Percentiles rank a stretch among this genome's conserved stretches.
These are phyloP conservation scores for Dalbergia cochinchinensis DNA, from an alignment of 306 rosid species.

Conservation along the genomic window DNA sequence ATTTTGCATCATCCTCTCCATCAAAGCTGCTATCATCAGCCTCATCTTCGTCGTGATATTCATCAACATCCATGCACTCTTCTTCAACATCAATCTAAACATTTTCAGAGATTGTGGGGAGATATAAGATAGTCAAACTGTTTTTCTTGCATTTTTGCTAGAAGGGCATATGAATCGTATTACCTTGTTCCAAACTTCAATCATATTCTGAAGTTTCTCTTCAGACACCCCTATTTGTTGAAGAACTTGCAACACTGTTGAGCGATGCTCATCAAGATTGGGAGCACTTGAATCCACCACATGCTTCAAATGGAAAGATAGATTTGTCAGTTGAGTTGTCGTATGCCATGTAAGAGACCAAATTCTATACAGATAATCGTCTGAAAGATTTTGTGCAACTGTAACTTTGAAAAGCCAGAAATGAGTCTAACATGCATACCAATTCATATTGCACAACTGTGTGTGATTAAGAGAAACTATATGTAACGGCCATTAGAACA, in stretches of 20 bases:
- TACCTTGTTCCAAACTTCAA: constrained; percentile 99
- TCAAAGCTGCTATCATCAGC: constrained; percentile 50
- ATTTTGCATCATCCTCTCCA: constrained; percentile 48
- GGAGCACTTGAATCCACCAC: constrained; percentile 96
- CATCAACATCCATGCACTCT: constrained; percentile 54
- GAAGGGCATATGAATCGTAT: constrained; percentile 27
- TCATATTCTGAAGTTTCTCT: constrained; percentile 86
- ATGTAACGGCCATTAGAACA: background rate
- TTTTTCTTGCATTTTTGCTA: constrained; percentile 7
- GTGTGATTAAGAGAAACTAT: background rate
- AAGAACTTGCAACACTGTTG: constrained; percentile 84
- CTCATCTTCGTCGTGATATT: constrained; percentile 52
- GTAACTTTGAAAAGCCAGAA: background rate
- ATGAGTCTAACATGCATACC: constrained; percentile 1
- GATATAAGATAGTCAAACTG: constrained; percentile 8
- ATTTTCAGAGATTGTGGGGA: constrained; percentile 38
- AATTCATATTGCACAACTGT: background rate
- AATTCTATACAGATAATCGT: constrained; percentile 16
- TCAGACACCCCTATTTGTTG: constrained; percentile 84
- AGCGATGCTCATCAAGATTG: constrained; percentile 91
- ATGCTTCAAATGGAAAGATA: constrained; percentile 65
- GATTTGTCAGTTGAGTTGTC: constrained; percentile 33
- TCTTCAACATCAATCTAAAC: constrained; percentile 78
- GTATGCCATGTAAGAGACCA: constrained; percentile 11
- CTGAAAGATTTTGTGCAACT: background rate